A percentile compares a stretch with the other conserved stretches of the same genome.
Evolutionary conservation across 2,329 filamentous ascomycete species (phyloP).

Genomic region (Neofusicoccum umdonicola): DNA sequence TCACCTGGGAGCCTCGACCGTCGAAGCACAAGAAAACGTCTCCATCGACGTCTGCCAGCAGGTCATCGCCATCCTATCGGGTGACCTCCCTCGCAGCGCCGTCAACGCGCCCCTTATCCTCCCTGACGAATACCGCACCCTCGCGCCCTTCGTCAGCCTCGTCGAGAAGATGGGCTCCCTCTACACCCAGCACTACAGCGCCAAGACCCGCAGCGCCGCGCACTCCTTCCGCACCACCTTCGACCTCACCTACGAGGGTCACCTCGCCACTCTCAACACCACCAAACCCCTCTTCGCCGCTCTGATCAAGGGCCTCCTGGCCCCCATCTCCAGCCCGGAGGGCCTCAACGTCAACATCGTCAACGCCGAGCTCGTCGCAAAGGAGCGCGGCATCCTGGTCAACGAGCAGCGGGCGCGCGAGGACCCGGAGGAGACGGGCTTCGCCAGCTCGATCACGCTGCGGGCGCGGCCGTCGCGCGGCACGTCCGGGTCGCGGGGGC

Average conservation of each 20-base stretch:
- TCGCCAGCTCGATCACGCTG: slow-evolving; percentile 69
- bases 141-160: slow-evolving; percentile 73
- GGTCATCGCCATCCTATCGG: slow-evolving; percentile 69
- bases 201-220: slow-evolving; percentile 16
- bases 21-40: slow-evolving; percentile 82
- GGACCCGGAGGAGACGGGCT: slow-evolving; percentile 58
- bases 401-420: slow-evolving; percentile 69
- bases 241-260: slow-evolving; percentile 74
- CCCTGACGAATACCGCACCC: slow-evolving; percentile 73
- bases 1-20: slow-evolving; percentile 75
- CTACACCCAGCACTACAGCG: slow-evolving; percentile 72
- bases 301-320: slow-evolving; percentile 71
- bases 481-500: slow-evolving; percentile 15
- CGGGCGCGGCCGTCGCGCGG: slow-evolving; percentile 50
- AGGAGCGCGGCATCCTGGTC: slow-evolving; percentile 73
- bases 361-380: slow-evolving; percentile 72
- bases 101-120: slow-evolving; percentile 81
- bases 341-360: slow-evolving; percentile 77
- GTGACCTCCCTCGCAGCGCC: slow-evolving; percentile 70
- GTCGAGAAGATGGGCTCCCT: slow-evolving; percentile 77
- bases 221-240: slow-evolving; percentile 62
- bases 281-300: slow-evolving; percentile 78
- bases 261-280: slow-evolving; percentile 67
- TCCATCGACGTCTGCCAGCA: slow-evolving; percentile 80
- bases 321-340: slow-evolving; percentile 62